Evolutionary conservation across 1,284 basidiomycete genomes (phyloP), one percentile per base, ranked within the genome.

Genomic region (Xerocomus minutiporus): DNA sequence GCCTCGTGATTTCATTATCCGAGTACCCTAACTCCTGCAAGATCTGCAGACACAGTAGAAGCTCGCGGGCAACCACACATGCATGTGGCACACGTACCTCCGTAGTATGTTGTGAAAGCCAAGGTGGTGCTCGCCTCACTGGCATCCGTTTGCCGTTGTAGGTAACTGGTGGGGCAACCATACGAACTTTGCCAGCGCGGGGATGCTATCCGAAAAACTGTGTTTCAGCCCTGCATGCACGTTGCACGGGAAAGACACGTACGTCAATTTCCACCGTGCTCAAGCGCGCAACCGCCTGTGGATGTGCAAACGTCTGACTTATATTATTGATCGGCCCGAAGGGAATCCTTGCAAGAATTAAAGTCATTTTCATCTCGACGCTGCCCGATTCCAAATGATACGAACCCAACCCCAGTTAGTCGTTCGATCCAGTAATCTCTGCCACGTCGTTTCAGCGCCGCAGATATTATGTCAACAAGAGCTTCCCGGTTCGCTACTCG

Each of bases 301-400:
- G 91, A 72, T 97, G 95, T 41, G 84, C 81, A 65, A 97, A 97
- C 1, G 95, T 95, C 66, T 94, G 85, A 46, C 78, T 68, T 57
- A 98, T 92, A 61, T 93, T 89, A 69, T 97, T 96, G 73, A 98
- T 96, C 13, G 92, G 93, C 15, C 91, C 91, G 69, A 91, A 91
- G 4, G 93, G 93, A 32, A 96, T 80, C 5, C 91, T 89, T 47
- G 48, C n/a, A 35, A 51, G 20, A 41, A 50, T 48, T 50, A 54
- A 46, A 29, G 50, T 57, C 50, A 57, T 39, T 46, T 35, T 39
- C 28, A 25, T 48, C 43, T 29, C 48, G 45, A 54, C 29, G 13
- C 47, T 41, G 36, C 56, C 46, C 29, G 36, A 40, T 55, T 47
- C 5, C 25, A 39, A 51, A 50, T 45, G 39, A 28, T 26, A 72